Conservation (phyloP, 1,284 basidiomycete genomes). For the Pascua sp. region DNA sequence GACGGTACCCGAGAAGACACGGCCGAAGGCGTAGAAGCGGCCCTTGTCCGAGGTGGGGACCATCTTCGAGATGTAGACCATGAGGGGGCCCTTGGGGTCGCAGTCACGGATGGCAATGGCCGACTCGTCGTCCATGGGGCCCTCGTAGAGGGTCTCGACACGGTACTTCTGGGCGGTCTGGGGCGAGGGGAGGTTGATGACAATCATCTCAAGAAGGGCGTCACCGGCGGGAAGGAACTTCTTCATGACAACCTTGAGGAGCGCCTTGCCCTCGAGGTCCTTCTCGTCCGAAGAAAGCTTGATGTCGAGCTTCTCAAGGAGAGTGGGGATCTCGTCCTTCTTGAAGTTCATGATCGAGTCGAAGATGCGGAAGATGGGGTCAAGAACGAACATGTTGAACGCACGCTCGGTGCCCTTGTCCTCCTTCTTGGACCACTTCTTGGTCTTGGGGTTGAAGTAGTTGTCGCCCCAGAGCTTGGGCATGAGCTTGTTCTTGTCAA, state of each 20-base stretch:
- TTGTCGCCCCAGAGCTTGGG: conserved; percentile 98
- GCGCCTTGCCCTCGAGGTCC: conserved; percentile 92
- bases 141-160: conserved; percentile 99
- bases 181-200: conserved; percentile 97
- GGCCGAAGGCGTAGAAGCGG: conserved; percentile 99
- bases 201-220: conserved; percentile 99
- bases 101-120: conserved; percentile 99
- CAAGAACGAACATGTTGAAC: conserved; percentile 95
- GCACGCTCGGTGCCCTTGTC: conserved; percentile 87
- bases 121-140: conserved; percentile 99
- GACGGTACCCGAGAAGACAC: conserved; percentile 99
- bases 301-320: conserved; percentile 97
- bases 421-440: conserved; percentile 90
- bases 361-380: conserved; percentile 99
- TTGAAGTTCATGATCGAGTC: conserved; percentile 99
- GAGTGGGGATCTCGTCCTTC: conserved; percentile 79
- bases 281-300: conserved; percentile 86
- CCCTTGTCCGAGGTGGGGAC: conserved; percentile 99
- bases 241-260: conserved; percentile 98
- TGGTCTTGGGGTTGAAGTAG: conserved; percentile 96
- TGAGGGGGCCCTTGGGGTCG: conserved; percentile 93
- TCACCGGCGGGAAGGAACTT: conserved; percentile 99
- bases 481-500: conserved; percentile 99
- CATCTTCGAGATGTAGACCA: conserved; percentile 99
- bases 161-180: conserved; percentile 96